These are phyloP conservation scores for Sanguinoderma infundibulare DNA, from an alignment of 1,284 basidiomycete genomes.

Conservation along the genomic window DNA sequence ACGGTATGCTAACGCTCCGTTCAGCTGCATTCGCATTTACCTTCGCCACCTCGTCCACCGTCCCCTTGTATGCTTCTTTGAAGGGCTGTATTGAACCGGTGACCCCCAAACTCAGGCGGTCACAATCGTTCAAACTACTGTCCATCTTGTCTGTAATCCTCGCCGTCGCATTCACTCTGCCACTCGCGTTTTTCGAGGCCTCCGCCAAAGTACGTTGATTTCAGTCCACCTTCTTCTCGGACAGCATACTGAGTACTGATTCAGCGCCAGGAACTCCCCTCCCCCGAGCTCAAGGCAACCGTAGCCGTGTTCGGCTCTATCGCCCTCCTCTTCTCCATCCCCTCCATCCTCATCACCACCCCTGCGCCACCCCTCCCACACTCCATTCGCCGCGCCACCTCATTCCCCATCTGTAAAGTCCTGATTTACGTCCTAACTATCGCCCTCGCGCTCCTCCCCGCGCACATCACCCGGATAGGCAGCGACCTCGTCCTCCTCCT, in stretches of 20 bases:
- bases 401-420: slow-evolving; percentile 53
- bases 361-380: slow-evolving; percentile 54
- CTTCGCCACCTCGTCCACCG: slow-evolving; percentile 65
- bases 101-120: slow-evolving; percentile 49
- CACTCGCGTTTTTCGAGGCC: slow-evolving; percentile 58
- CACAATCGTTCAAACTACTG: slow-evolving; percentile 61
- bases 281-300: slow-evolving; percentile 34
- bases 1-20: background rate
- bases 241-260: background rate
- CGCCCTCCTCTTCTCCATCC: slow-evolving; percentile 62
- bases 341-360: slow-evolving; percentile 59
- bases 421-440: slow-evolving; percentile 45
- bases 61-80: slow-evolving; percentile 66
- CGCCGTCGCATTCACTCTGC: slow-evolving; percentile 56
- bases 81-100: slow-evolving; percentile 45
- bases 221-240: background rate
- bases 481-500: slow-evolving; percentile 53
- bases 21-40: slow-evolving; percentile 61
- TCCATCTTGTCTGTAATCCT: slow-evolving; percentile 54
- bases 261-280: slow-evolving; percentile 31
- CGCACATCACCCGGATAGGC: slow-evolving; percentile 39
- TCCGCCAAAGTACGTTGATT: slow-evolving; percentile 46
- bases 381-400: slow-evolving; percentile 44
- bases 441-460: slow-evolving; percentile 48
- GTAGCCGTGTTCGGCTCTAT: slow-evolving; percentile 51